These are phyloP conservation scores for Podospora australis DNA, from an alignment of 495 filamentous ascomycete genomes.

Conservation along the genomic window DNA sequence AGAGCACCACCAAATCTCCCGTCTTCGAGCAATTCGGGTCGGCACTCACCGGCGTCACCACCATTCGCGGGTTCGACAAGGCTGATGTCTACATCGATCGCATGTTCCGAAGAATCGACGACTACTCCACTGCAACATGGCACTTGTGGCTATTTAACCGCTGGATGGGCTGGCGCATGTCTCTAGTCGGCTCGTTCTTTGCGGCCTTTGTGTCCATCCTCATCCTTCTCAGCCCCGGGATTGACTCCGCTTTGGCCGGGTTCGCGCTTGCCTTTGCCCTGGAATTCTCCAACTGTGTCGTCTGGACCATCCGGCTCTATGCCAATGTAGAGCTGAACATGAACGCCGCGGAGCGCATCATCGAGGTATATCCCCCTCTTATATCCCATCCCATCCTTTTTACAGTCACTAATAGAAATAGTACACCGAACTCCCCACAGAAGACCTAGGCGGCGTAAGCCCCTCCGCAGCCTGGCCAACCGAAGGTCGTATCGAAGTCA, in stretches of 20 bases:
- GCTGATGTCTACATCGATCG: slow-evolving; percentile 53
- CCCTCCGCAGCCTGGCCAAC: slow-evolving; percentile 77
- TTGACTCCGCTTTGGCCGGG: slow-evolving; percentile 71
- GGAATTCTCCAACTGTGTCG: slow-evolving; percentile 47
- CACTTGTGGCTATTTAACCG: slow-evolving; percentile 65
- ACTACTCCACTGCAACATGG: slow-evolving; percentile 56
- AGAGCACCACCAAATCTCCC: slow-evolving; percentile 65
- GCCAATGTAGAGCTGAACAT: slow-evolving; percentile 69
- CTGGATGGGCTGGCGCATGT: slow-evolving; percentile 70
- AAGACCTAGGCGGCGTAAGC: slow-evolving; percentile 52
- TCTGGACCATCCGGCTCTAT: slow-evolving; percentile 56
- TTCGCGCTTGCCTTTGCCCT: slow-evolving; percentile 63
- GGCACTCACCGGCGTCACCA: slow-evolving; percentile 62
- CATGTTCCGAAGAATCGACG: slow-evolving; percentile 62
- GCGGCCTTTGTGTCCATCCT: slow-evolving; percentile 56
- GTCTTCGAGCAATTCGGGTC: slow-evolving; percentile 73
- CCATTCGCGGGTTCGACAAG: slow-evolving; percentile 70
- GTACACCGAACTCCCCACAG: slow-evolving; percentile 65
- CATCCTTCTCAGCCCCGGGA: slow-evolving; percentile 54
- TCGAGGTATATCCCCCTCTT: slow-evolving; percentile 48
- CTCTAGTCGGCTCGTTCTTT: slow-evolving; percentile 64
- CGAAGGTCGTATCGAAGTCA: slow-evolving; percentile 66
- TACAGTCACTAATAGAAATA: not conserved
- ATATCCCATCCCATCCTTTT: too few relatives aligned
- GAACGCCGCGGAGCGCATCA: slow-evolving; percentile 76